Evolutionary conservation across 2,329 filamentous ascomycete species (phyloP), one percentile per base, ranked within the genome.

Genomic region (Paradendryphiella salina): DNA sequence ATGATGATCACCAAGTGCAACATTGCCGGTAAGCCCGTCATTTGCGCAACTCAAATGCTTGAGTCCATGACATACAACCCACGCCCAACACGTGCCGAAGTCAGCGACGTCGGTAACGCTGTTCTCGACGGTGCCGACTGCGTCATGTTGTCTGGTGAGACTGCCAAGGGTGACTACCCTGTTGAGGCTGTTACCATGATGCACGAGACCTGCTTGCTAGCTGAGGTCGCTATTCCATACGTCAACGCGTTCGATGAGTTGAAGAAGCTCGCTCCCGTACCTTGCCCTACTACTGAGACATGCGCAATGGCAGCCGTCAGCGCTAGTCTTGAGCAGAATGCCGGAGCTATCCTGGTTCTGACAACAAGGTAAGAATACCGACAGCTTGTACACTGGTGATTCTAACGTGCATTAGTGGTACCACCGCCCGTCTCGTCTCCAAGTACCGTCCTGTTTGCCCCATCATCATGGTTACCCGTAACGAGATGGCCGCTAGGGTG

Each of bases 1-100:
- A 99, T 99, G 90, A 92, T 99, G 85, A 99, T 99, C 77, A 92
- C 94, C 79, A 97, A 97, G 87, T 99, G 94, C 86, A 99, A 99
- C 83, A 86, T 96, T 73, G 92, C 91, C 65, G 94, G 94, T 78
- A 99, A 99, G 85, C 94, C 94, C 64, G 92, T 93, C 76, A 96
- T 99, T 75, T 97, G 93, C 79, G 94, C 94, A 54, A 99, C 94
- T 33, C 94, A 99, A 82, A 99, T 99, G 94, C 85, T 99, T 65
- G 94, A 99, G 85, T 96, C 91, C 64, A 99, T 99, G 94, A 99
- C 96, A 77, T 96, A 96, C 84, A 99, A 99, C 83, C 94, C 94
- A 64, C 90, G 94, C 59, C 94, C 94, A 43, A 99, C 94, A 59
- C 91, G 94, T 78, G 94, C 94, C 60, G 94, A 99, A 82, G 96